Base-by-base conservation (phyloP, 2,329 filamentous ascomycete species). In the Podosphaera aphanis region DNA sequence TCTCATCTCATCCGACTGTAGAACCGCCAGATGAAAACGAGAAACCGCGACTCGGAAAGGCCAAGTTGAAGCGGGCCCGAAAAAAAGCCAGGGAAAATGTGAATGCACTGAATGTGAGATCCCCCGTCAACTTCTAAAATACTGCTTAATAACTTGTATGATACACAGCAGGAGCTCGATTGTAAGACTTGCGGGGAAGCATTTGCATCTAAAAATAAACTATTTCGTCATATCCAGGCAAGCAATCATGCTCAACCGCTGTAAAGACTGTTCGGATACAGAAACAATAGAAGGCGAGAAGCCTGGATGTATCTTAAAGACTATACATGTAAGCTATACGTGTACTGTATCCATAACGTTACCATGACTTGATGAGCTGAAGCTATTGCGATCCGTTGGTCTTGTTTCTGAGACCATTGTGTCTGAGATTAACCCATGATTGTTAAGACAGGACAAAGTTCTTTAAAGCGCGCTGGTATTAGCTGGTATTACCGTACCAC, bases 221-320 rank as follows among this genome's bases (percentile, higher is more conserved):
- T 82, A 31, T 79, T 79, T 55, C 62, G 69, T 49, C 77, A 82
- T 59, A 63, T 81, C 45, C 68, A 71, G 52, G 65, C 70, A 20
- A 58, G 66, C 18, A 59, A 59, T 19, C 75, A 80, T 62, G 73
- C 70, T 5, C 68, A 71, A 44, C 63, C 63, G 11, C 52, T 62
- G 20, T 18, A 20, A 39, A 39, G 4, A 13, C 2, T 33, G 3
- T 6, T 33, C 13, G 13, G 29, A 7, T 13, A 13, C 29, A 11
- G 5, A 33, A n/a, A 7, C 3, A 33, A 3, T 33, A 6, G 13
- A 7, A 3, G 29, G 13, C 15, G 15, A 33, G 6, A 33, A n/a
- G 13, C 13, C 6, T 33, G 29, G 29, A 33, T 33, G 29, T 29
- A 29, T 29, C 25, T 6, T 11, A 29, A 29, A 29, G n/a, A n/a